A percentile compares a stretch with the other conserved stretches of the same genome.
Evolutionary conservation across 306 rosid genomes (phyloP).

Genomic region (Cucumis cinereus): DNA sequence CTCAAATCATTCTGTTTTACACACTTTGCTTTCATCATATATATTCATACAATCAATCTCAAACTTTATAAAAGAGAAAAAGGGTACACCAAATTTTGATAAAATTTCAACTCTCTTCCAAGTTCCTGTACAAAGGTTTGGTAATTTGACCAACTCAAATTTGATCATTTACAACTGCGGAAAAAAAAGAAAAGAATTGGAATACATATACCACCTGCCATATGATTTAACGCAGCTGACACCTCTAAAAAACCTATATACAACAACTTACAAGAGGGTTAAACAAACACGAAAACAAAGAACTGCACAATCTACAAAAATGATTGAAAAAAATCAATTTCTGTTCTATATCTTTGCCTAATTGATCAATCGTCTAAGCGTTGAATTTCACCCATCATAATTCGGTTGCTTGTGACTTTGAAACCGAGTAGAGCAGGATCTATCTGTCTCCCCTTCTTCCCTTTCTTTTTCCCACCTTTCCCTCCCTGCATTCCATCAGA

Average conservation of each 20-base stretch:
- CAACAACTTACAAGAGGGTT: background rate
- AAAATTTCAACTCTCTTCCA: background rate
- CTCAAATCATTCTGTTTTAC: background rate
- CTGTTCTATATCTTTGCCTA: background rate
- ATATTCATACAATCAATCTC: background rate
- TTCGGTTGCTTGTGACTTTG: constrained; percentile 49
- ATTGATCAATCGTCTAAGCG: constrained; percentile 23
- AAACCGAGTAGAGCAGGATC: constrained; percentile 53
- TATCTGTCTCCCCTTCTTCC: constrained; percentile 47
- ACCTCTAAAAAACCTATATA: constrained; percentile 4
- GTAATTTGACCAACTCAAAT: constrained; percentile 2
- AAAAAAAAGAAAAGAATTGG: background rate
- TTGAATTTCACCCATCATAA: constrained; percentile 55
- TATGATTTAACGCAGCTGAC: background rate
- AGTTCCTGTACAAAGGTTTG: constrained; percentile 6
- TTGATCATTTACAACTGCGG: constrained; percentile 3
- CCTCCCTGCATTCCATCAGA: constrained; percentile 29
- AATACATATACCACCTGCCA: background rate
- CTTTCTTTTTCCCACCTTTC: constrained; percentile 44
- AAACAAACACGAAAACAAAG: background rate
- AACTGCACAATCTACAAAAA: constrained; percentile 9
- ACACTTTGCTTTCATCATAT: no score
- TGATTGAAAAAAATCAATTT: background rate
- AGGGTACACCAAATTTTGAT: background rate
- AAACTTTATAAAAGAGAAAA: no score